Conservation (phyloP, 2,329 filamentous ascomycete species). For the Paecilomyces sp. region DNA sequence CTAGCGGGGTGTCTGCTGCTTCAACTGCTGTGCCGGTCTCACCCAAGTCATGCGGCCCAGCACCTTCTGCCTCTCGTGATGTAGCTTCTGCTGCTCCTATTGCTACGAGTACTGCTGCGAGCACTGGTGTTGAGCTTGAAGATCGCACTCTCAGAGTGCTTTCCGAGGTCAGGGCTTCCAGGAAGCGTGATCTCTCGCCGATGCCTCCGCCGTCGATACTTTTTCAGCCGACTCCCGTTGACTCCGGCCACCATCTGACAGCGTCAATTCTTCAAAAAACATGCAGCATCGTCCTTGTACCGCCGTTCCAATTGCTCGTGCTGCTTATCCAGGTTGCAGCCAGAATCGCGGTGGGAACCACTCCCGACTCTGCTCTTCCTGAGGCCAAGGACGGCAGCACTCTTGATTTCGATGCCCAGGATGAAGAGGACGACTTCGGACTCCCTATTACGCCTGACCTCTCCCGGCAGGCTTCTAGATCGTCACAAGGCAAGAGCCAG, state of each 20-base stretch:
- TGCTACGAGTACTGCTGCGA: conserved; percentile 24
- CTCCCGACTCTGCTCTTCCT: conserved; percentile 12
- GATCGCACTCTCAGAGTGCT: conserved; percentile 34
- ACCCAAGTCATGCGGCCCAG: conserved; percentile 31
- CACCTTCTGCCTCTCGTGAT: conserved; percentile 29
- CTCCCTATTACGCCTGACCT: conserved; percentile 19
- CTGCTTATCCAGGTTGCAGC: conserved; percentile 78
- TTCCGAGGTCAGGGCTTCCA: conserved; percentile 49
- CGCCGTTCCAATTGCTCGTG: conserved; percentile 69
- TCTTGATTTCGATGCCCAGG: conserved; percentile 9
- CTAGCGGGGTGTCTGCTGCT: not conserved
- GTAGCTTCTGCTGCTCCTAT: conserved; percentile 32
- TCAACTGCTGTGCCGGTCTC: not conserved
- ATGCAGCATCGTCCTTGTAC: conserved; percentile 66
- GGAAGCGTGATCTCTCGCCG: conserved; percentile 56
- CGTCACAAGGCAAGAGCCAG: conserved; percentile 6
- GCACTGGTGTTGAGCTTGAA: conserved; percentile 15
- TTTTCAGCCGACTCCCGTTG: conserved; percentile 40
- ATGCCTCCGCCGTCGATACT: conserved; percentile 62
- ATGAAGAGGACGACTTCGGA: conserved; percentile 30
- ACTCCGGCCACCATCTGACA: conserved; percentile 47
- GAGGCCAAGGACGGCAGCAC: conserved; percentile 8
- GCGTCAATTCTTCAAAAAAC: conserved; percentile 69
- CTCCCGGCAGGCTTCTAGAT: not conserved
- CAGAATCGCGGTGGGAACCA: conserved; percentile 50